Conservation (phyloP, 805 yeast genomes). For the Cephaloascus fragrans region DNA sequence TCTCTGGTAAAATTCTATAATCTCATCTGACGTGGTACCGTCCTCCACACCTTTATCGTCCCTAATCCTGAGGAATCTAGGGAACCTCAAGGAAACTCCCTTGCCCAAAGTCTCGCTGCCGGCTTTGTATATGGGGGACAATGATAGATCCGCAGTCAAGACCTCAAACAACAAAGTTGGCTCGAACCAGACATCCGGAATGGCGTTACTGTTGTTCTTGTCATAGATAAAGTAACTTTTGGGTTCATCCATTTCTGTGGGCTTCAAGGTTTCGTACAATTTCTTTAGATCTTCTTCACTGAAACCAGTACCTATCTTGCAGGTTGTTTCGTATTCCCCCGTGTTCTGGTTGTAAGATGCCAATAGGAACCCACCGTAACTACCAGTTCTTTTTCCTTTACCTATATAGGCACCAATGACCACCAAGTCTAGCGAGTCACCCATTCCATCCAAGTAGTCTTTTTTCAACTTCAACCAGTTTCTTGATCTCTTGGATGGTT, state of each 20-base stretch:
- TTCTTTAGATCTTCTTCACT: conserved; percentile 70
- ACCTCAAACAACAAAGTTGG: conserved; percentile 82
- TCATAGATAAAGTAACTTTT: conserved; percentile 63
- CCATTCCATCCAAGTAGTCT: conserved; percentile 90
- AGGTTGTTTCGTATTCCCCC: conserved; percentile 89
- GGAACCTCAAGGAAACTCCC: conserved; percentile 84
- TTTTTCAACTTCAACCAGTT: conserved; percentile 95
- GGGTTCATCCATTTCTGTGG: conserved; percentile 56
- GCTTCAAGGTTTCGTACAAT: conserved; percentile 51
- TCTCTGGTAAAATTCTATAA: conserved; percentile 71
- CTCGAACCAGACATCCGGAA: conserved; percentile 93
- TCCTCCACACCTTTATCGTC: conserved; percentile 84
- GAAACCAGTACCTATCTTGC: conserved; percentile 97
- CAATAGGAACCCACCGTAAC: conserved; percentile 87
- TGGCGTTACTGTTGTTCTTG: conserved; percentile 45
- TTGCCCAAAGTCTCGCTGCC: conserved; percentile 63
- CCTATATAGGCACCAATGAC: conserved; percentile 94
- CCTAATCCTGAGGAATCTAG: conserved; percentile 73
- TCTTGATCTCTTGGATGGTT: conserved; percentile 89
- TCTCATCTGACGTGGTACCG: conserved; percentile 78
- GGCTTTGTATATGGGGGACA: conserved; percentile 85
- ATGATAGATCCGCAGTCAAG: conserved; percentile 79
- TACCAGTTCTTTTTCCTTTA: conserved; percentile 88
- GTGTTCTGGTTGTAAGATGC: conserved; percentile 87
- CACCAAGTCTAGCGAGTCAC: conserved; percentile 89